Evolutionary conservation across 2,329 filamentous ascomycete genomes (phyloP), one percentile per base, ranked within the genome.

Genomic region (Elsinoe fawcettii): DNA sequence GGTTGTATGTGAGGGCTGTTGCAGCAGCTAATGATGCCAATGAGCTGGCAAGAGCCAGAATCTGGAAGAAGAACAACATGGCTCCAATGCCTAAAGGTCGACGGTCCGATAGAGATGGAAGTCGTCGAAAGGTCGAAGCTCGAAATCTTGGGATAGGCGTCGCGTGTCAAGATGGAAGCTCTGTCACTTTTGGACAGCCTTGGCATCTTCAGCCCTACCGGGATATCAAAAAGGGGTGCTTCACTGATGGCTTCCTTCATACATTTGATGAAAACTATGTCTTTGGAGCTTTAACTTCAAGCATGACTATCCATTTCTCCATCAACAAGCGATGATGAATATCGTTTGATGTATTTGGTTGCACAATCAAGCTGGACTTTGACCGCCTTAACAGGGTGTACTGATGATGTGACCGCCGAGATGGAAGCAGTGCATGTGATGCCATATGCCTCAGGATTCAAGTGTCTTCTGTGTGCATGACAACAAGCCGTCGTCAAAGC

Each of bases 1-100:
- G 80, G 75, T 91, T 89, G 79, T 96, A 99, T 49, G 93, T 99
- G 69, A 99, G 80, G 39, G 93, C 91, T 3, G 93, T 99, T 36
- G 90, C 90, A 56, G 87, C 84, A 55, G 86, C 87, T 60, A 87
- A 77, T 60, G 86, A 85, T 58, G 84, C 75, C 71, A 95, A 70
- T 56, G 93, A 80, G 76, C 86, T 83, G 65, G 81, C 51, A 11
- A 70, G 62, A 60, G 62, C 61, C 44, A 67, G 59, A n/a, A 69
- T 56, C 23, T 64, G 58, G 47, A 60, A 53, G 46, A 66, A 51
- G 57, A 60, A 54, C 49, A 67, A 60, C 66, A 69, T 69, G 56
- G 5, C 57, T 1, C 27, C 27, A 39, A 36, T 20, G 36, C n/a
- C 8, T 16, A 8, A 9, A 23, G 6, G 8, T 43, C 51, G 41